phyloP scores from a whole-genome alignment of 2,329 filamentous ascomycete species.

The Aspergillus tanneri region DNA sequence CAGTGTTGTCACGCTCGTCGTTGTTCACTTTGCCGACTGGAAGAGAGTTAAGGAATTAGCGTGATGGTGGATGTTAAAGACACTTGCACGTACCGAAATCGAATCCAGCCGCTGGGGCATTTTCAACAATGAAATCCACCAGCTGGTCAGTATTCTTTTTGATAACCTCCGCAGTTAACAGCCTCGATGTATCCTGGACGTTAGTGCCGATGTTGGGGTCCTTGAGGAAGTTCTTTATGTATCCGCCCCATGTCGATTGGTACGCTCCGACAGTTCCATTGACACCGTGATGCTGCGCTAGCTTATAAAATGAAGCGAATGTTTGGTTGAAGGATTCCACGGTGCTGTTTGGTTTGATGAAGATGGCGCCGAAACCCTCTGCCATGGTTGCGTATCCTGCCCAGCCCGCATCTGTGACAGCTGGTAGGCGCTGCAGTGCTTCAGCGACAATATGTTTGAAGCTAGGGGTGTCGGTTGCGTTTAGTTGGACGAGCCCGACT shows the following conservation, averaged over 20 bases:
- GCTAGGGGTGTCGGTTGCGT: background rate
- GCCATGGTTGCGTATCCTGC: background rate
- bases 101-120: background rate
- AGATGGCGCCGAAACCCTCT: background rate
- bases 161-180: background rate
- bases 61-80: too few relatives aligned
- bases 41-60: too few relatives aligned
- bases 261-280: background rate
- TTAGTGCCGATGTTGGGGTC: constrained; percentile 3
- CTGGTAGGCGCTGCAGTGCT: background rate
- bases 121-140: background rate
- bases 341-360: background rate
- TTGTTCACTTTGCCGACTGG: constrained; percentile 4
- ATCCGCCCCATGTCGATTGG: constrained; percentile 3
- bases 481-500: background rate
- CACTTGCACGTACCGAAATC: background rate
- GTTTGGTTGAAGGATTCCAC: constrained; percentile 1
- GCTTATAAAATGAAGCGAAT: background rate
- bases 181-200: constrained; percentile 1
- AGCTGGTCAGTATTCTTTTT: background rate
- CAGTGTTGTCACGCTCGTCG: background rate
- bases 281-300: background rate
- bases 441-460: background rate
- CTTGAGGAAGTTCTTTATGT: background rate
- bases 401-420: constrained; percentile 1